These are phyloP conservation scores for Epichloe bromicola DNA, from an alignment of 2,329 filamentous ascomycete genomes.

Conservation along the genomic window DNA sequence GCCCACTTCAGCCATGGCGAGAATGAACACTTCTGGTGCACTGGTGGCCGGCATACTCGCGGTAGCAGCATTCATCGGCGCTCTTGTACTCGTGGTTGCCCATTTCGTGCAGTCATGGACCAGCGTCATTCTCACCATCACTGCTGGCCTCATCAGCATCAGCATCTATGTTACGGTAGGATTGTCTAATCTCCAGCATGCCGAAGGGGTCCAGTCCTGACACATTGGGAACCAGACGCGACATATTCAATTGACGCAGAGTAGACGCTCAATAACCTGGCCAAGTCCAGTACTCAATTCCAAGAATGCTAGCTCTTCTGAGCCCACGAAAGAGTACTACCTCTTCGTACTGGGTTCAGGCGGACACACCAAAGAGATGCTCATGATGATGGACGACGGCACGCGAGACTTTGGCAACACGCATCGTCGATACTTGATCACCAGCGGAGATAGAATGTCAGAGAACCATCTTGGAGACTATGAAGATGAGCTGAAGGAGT, in stretches of 20 bases:
- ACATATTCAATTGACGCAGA: conserved; percentile 16
- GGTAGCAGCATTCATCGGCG: neutral
- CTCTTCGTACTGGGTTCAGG: conserved; percentile 82
- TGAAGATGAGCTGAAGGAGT: conserved; percentile 20
- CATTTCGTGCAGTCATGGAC: neutral
- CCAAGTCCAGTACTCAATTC: neutral
- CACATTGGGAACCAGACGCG: conserved; percentile 12
- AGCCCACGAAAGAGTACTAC: conserved; percentile 34
- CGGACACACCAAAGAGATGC: conserved; percentile 91
- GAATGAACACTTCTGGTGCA: neutral
- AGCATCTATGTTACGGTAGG: conserved; percentile 20
- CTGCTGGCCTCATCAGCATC: conserved; percentile 11
- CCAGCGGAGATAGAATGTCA: conserved; percentile 59
- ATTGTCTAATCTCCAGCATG: neutral
- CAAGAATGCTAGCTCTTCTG: neutral
- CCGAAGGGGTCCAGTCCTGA: neutral
- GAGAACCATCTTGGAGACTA: conserved; percentile 51
- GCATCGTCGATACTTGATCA: conserved; percentile 72
- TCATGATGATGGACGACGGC: conserved; percentile 60
- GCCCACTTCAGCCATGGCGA: neutral
- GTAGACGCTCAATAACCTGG: conserved; percentile 11
- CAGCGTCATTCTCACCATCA: conserved; percentile 4
- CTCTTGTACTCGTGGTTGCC: neutral
- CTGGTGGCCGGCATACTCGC: neutral
- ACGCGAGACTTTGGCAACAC: conserved; percentile 36